Percentiles rank a stretch among this genome's conserved stretches.
These are phyloP conservation scores for Malassezia psittaci DNA, from an alignment of 1,284 basidiomycete genomes.

Conservation along the genomic window DNA sequence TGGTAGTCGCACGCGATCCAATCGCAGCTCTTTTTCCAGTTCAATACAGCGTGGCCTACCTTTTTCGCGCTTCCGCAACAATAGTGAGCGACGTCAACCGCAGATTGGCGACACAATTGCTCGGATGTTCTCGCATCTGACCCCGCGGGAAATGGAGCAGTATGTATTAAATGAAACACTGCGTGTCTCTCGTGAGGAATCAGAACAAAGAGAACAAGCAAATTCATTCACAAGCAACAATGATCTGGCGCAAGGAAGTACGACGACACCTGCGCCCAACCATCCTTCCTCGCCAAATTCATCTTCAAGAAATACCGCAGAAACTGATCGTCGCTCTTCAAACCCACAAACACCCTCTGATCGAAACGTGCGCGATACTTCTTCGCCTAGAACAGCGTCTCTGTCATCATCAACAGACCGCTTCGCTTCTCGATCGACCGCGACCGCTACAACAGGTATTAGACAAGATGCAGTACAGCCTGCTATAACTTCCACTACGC, in stretches of 20 bases:
- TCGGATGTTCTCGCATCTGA: not conserved
- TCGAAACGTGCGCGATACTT: too few relatives aligned
- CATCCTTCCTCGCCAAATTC: not conserved
- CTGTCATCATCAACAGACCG: too few relatives aligned
- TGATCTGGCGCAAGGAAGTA: too few relatives aligned
- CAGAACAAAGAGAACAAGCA: constrained; percentile 44
- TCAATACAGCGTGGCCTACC: constrained; percentile 32
- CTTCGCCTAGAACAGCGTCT: too few relatives aligned
- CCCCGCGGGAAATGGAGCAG: constrained; percentile 59
- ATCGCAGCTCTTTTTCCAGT: not conserved
- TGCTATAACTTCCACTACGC: too few relatives aligned
- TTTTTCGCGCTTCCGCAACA: constrained; percentile 70
- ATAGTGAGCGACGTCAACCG: constrained; percentile 52
- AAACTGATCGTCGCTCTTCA: too few relatives aligned
- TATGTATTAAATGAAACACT: constrained; percentile 99
- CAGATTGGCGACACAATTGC: constrained; percentile 56
- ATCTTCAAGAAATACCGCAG: too few relatives aligned
- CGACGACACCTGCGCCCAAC: not conserved
- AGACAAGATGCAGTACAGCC: too few relatives aligned
- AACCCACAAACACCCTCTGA: too few relatives aligned
- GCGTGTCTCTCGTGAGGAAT: constrained; percentile 83
- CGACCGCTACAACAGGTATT: too few relatives aligned
- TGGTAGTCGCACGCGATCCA: not conserved
- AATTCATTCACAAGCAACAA: too few relatives aligned
- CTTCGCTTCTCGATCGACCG: too few relatives aligned